A percentile compares a stretch with the other conserved stretches of the same genome.
phyloP scores from a whole-genome alignment of 2,329 filamentous ascomycete species.

The Dactylellina parvicollis region DNA sequence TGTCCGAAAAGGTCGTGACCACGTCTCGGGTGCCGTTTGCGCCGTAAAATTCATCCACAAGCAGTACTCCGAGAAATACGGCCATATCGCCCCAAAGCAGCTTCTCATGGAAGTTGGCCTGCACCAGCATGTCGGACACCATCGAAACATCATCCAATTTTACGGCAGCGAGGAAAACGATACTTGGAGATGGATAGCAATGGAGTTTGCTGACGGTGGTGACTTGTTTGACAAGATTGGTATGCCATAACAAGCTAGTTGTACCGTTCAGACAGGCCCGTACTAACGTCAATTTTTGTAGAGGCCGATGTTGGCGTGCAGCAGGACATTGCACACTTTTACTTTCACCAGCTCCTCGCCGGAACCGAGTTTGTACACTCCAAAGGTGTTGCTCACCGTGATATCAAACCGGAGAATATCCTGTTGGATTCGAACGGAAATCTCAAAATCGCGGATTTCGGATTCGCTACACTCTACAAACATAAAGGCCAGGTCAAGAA shows the following conservation, averaged over 20 bases:
- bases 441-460: constrained; percentile 95
- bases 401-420: constrained; percentile 95
- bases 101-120: constrained; percentile 90
- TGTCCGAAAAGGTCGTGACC: constrained; percentile 80
- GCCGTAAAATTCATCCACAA: constrained; percentile 99
- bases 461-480: constrained; percentile 90
- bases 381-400: constrained; percentile 86
- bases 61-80: constrained; percentile 87
- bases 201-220: constrained; percentile 94
- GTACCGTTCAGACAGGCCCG: background rate
- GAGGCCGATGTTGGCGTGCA: constrained; percentile 96
- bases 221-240: constrained; percentile 97
- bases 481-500: constrained; percentile 84
- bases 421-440: constrained; percentile 84
- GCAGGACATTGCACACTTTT: constrained; percentile 93
- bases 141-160: constrained; percentile 93
- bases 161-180: constrained; percentile 85
- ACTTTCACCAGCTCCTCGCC: constrained; percentile 89
- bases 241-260: constrained; percentile 15
- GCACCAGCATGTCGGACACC: constrained; percentile 86
- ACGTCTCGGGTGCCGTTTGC: constrained; percentile 71
- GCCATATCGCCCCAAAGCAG: constrained; percentile 87
- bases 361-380: constrained; percentile 96
- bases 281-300: constrained; percentile 11
- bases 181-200: constrained; percentile 95